Evolutionary conservation across 768 basidiomycete genomes (phyloP).

Genomic region (Kwoniella newhampshirensis): DNA sequence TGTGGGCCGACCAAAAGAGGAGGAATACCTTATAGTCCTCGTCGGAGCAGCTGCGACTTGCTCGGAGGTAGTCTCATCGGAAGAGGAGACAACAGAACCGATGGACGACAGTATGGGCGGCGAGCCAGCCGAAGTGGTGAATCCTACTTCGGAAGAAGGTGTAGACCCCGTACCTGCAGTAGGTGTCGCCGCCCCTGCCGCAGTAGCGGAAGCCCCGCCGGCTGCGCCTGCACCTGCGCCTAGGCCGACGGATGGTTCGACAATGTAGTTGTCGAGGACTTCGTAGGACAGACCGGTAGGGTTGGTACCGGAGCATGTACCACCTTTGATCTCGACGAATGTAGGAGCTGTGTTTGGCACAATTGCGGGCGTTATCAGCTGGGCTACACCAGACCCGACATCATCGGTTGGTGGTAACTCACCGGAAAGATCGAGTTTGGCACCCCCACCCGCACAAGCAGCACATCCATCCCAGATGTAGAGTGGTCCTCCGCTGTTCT

Average conservation of each 20-base stretch:
- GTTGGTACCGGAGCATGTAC: constrained; percentile 30
- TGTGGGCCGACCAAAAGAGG: background rate
- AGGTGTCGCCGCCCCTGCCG: background rate
- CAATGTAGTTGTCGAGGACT: constrained; percentile 23
- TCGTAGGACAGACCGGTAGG: constrained; percentile 23
- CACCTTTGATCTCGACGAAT: constrained; percentile 27
- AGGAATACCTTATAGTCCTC: background rate
- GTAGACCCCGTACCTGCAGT: background rate
- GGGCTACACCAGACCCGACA: too few relatives aligned
- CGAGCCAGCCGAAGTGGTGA: background rate
- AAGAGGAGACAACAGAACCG: background rate
- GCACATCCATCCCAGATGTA: constrained; percentile 25
- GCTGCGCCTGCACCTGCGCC: background rate
- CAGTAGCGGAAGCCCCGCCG: background rate
- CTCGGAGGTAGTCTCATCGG: background rate
- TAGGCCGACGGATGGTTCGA: constrained; percentile 16
- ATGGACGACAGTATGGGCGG: background rate
- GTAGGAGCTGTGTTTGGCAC: constrained; percentile 17
- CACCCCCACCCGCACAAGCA: constrained; percentile 9
- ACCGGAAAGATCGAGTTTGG: constrained; percentile 22
- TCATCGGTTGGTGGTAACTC: too few relatives aligned
- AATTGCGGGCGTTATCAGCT: too few relatives aligned
- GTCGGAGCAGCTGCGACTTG: background rate
- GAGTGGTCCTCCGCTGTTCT: constrained; percentile 12
- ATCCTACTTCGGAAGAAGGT: background rate